Evolutionary conservation across 192 early-diverging fungal species (phyloP).

Genomic region (Mortierella antarctica): DNA sequence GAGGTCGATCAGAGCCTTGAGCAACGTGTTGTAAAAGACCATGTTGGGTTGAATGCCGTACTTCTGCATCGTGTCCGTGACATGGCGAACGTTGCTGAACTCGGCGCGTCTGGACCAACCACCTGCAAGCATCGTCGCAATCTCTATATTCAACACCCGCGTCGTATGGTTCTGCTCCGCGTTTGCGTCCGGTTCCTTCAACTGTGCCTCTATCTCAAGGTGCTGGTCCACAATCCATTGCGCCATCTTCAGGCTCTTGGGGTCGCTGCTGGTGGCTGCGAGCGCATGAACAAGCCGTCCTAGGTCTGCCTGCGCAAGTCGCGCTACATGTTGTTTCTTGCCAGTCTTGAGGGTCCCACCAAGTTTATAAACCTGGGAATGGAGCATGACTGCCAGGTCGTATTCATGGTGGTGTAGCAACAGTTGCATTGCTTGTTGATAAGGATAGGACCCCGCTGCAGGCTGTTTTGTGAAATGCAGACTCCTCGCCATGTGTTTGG

Average conservation of each 20-base stretch:
- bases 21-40: constrained; percentile 47
- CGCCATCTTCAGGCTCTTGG: constrained; percentile 15
- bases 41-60: constrained; percentile 29
- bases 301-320: constrained; percentile 1
- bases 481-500: constrained; percentile 24
- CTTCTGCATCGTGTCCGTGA: constrained; percentile 21
- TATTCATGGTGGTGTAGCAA: constrained; percentile 20
- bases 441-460: constrained; percentile 5
- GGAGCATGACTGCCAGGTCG: constrained; percentile 20
- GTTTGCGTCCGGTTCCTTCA: not conserved
- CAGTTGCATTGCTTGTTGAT: not conserved
- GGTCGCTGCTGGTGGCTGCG: constrained; percentile 2
- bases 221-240: constrained; percentile 45
- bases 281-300: constrained; percentile 15
- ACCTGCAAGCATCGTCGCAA: constrained; percentile 26
- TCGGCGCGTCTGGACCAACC: constrained; percentile 36
- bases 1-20: constrained; percentile 34
- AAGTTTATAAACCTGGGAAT: constrained; percentile 15
- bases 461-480: constrained; percentile 2
- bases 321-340: not conserved
- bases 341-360: not conserved
- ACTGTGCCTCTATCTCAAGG: not conserved
- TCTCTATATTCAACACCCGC: constrained; percentile 9
- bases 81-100: constrained; percentile 3
- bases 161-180: not conserved